These are phyloP conservation scores for Rhynchosporium secalis DNA, from an alignment of 2,329 filamentous ascomycete genomes.

Conservation along the genomic window DNA sequence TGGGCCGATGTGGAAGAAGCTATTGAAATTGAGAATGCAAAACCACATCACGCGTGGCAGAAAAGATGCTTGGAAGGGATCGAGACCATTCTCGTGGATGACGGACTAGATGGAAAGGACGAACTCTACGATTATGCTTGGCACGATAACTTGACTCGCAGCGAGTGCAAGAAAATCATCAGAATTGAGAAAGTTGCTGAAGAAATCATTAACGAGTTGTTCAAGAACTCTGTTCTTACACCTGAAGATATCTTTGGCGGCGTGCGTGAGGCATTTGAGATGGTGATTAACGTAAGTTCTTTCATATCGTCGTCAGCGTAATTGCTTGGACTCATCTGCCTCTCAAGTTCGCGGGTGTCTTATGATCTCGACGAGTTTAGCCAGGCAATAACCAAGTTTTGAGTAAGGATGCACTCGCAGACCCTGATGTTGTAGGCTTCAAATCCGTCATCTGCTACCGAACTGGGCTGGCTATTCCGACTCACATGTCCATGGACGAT, in stretches of 20 bases:
- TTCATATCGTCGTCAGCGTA: too few species aligned
- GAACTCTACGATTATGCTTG: slow-evolving; percentile 60
- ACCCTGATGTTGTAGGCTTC: slow-evolving; percentile 73
- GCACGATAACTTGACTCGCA: slow-evolving; percentile 65
- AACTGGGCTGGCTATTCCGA: slow-evolving; percentile 65
- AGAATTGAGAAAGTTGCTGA: slow-evolving; percentile 74
- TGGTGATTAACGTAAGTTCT: slow-evolving; percentile 46
- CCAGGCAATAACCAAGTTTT: too few species aligned
- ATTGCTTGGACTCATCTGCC: too few species aligned
- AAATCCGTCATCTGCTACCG: slow-evolving; percentile 84
- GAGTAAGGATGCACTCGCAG: slow-evolving; percentile 52
- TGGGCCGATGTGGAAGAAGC: slow-evolving; percentile 54
- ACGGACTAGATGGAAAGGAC: slow-evolving; percentile 61
- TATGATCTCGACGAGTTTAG: too few species aligned
- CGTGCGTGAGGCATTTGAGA: slow-evolving; percentile 44
- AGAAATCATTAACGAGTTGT: slow-evolving; percentile 53
- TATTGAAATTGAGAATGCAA: slow-evolving; percentile 32
- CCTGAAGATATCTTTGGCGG: slow-evolving; percentile 41
- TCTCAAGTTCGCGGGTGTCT: too few species aligned
- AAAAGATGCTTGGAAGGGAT: slow-evolving; percentile 68
- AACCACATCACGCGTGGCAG: slow-evolving; percentile 54
- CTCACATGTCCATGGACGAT: slow-evolving; percentile 41
- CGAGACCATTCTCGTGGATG: slow-evolving; percentile 75
- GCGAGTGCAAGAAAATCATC: slow-evolving; percentile 70
- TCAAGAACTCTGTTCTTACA: slow-evolving; percentile 40